Base-by-base conservation (phyloP, 371 early-diverging fungal genomes). In the Conidiobolus incongruus region DNA sequence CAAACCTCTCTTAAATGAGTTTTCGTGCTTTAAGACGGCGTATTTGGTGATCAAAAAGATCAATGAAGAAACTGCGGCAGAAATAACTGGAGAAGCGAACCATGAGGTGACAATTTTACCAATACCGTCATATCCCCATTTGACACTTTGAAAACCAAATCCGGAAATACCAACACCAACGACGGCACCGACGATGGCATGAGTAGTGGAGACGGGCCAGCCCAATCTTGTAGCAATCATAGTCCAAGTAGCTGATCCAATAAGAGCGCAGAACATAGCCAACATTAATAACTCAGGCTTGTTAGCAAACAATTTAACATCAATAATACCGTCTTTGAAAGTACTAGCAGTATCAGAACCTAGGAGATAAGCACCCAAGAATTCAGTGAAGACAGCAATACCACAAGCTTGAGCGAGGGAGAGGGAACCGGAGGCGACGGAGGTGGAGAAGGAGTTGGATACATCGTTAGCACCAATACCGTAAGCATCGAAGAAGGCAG, bases 381-480 rank as follows among this genome's bases (percentile, higher is more conserved):
- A 77, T 54, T 87, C 86, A n/a, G 83, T 78, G 42, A 85, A 76
- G 40, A 77, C 58, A 38, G 87, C 88, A 44, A 84, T 72, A 28
- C 66, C 47, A 53, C 70, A 70, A 4, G 88, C 88, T 55, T 79
- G 77, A 11, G 48, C 51, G 38, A 85, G 55, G 15, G 75, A 75
- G 39, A 88, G 46, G 16, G 88, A 75, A 10, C 76, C 73, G 0
- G 86, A 75, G 8, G 75, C 76, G 19, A 86, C 83, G 13, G 85
- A 77, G 8, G 82, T 76, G 16, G 86, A 78, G 53, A 84, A 88
- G 7, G 80, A 70, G 54, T 89, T 86, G 45, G 84, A n/a, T n/a
- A n/a, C n/a, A n/a, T n/a, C n/a, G n/a, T n/a, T n/a, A n/a, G n/a
- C n/a, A n/a, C n/a, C n/a, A 42, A 79, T 76, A 46, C 76, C 68